Conservation (phyloP, 2,329 filamentous ascomycete genomes). For the Xylariaceae sp. region DNA sequence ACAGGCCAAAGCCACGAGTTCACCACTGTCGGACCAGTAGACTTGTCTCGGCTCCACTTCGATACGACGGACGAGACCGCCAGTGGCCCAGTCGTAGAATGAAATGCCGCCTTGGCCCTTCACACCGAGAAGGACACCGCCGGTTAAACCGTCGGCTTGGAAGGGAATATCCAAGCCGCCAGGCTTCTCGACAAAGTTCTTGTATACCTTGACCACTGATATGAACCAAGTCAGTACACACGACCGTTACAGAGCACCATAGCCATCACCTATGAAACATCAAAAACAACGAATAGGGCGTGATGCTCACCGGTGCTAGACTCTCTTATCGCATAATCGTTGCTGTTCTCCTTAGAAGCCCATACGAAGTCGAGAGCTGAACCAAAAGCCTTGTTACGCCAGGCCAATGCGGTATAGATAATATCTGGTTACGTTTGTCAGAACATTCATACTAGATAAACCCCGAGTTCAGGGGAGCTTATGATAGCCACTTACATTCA, state of each 20-base stretch:
- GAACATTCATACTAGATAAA: not conserved
- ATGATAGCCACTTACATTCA: constrained; percentile 50
- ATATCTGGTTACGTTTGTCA: constrained; percentile 51
- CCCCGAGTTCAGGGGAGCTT: not conserved
- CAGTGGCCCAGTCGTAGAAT: constrained; percentile 93
- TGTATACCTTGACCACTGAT: constrained; percentile 77
- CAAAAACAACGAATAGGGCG: not conserved
- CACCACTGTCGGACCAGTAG: constrained; percentile 96
- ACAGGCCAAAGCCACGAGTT: constrained; percentile 86
- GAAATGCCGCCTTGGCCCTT: constrained; percentile 92
- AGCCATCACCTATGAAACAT: not conserved
- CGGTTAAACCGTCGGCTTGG: constrained; percentile 84
- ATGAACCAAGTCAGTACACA: not conserved
- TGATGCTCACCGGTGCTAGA: constrained; percentile 63
- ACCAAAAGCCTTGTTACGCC: constrained; percentile 96
- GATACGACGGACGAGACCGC: constrained; percentile 83
- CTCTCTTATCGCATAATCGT: constrained; percentile 96
- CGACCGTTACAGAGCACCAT: not conserved
- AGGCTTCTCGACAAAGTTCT: constrained; percentile 90
- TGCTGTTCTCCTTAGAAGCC: constrained; percentile 95
- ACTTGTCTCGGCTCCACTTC: constrained; percentile 71
- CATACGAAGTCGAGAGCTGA: constrained; percentile 94
- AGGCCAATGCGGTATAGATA: constrained; percentile 93
- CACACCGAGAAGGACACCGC: constrained; percentile 85
- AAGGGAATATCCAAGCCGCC: constrained; percentile 91